Percentiles rank a stretch among this genome's conserved stretches.
These are phyloP conservation scores for Teratosphaeria viscida DNA, from an alignment of 2,329 filamentous ascomycete species.

Conservation along the genomic window DNA sequence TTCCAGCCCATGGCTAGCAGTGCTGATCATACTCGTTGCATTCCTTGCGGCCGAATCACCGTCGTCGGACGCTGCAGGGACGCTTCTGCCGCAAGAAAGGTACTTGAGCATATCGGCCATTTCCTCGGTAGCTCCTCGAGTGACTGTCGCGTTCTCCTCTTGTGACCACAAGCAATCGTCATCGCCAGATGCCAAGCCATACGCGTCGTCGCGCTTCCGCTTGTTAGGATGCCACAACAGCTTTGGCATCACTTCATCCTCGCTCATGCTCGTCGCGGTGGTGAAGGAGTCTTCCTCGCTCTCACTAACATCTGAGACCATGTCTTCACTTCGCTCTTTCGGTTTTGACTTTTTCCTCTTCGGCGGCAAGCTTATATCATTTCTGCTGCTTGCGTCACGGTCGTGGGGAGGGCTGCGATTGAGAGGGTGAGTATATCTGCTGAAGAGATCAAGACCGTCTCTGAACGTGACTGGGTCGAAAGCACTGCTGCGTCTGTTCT, in stretches of 20 bases:
- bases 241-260: conserved; percentile 11
- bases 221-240: conserved; percentile 18
- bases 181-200: neutral
- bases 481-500: conserved; percentile 28
- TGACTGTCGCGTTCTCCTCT: neutral
- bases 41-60: neutral
- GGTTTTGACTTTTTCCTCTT: conserved; percentile 6
- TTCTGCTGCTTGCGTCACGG: neutral
- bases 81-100: neutral
- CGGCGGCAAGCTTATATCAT: conserved; percentile 5
- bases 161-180: neutral
- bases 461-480: conserved; percentile 45
- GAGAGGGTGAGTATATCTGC: conserved; percentile 36
- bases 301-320: conserved; percentile 2
- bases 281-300: conserved; percentile 21
- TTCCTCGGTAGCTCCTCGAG: neutral
- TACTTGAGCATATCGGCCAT: neutral
- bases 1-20: neutral
- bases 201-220: conserved; percentile 11
- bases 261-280: conserved; percentile 10
- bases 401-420: neutral
- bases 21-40: neutral
- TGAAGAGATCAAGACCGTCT: conserved; percentile 37
- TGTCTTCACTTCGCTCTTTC: neutral
- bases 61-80: neutral